phyloP scores from a whole-genome alignment of 1,284 basidiomycete species.

The Puccinia triticina region DNA sequence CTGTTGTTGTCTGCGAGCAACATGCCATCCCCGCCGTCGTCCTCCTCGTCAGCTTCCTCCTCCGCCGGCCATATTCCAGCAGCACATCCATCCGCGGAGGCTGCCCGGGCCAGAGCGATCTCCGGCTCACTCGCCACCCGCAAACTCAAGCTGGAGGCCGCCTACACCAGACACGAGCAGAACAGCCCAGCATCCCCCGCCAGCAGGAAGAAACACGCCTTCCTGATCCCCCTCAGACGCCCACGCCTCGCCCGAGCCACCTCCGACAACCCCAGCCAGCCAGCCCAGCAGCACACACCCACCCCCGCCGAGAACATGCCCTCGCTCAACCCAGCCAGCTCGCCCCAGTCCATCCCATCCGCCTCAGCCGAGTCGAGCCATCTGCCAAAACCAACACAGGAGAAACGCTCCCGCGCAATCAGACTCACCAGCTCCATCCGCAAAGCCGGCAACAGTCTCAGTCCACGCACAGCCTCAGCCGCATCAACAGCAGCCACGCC shows the following conservation, averaged over 20 bases:
- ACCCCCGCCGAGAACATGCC: no score
- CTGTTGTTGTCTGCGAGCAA: no score
- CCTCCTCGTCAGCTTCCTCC: no score
- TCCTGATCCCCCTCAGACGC: no score
- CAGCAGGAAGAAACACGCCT: neutral
- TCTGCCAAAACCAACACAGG: neutral
- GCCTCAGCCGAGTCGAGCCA: neutral
- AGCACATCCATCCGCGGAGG: no score
- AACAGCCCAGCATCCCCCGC: neutral
- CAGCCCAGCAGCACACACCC: neutral
- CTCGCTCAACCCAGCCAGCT: neutral
- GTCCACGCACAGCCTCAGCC: neutral
- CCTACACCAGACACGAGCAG: neutral
- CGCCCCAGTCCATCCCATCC: neutral
- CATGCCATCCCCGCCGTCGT: no score
- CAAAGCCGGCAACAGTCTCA: neutral
- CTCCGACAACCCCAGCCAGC: neutral
- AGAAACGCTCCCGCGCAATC: neutral
- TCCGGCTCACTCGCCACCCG: neutral
- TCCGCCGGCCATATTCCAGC: no score
- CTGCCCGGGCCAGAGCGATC: neutral
- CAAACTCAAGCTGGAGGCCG: neutral
- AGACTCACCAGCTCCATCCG: neutral
- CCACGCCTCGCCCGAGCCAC: no score
- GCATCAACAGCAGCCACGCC: no score